Base-by-base conservation (phyloP, 2,329 filamentous ascomycete genomes). In the Knufia fluminis region DNA sequence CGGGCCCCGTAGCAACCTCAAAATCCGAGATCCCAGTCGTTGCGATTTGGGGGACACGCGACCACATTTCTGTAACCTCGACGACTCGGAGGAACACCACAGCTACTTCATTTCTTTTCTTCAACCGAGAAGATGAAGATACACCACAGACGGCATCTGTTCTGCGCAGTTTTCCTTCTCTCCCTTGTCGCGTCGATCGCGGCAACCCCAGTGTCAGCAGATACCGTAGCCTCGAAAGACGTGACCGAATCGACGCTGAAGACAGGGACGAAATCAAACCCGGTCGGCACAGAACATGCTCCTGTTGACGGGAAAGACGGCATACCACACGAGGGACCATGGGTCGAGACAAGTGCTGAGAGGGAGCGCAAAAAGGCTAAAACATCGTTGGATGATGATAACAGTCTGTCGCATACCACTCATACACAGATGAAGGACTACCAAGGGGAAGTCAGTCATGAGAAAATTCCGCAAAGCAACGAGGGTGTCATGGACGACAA, bases 401-500 rank as follows among this genome's bases (percentile, higher is more conserved):
- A 59, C 53, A 8, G 8, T 14, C 10, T 22, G 20, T 8, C 45
- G n/a, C 19, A 38, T 2, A 4, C 22, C 7, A 26, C 33, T 12
- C 40, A 43, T 28, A 6, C n/a, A 16, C 55, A 56, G 32, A 62
- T 55, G 51, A 64, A 55, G 53, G 65, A 62, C 53, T 62, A 63
- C 23, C 65, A 68, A 26, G 64, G 67, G 47, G 43, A 65, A 55
- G 50, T 58, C 56, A 38, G 53, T 57, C n/a, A 57, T 59, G 19
- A 62, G 59, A 22, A 66, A 33, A 72, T 78, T 22, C 74, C 77
- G 2, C 68, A 75, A 53, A 75, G 72, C 31, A 77, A 80, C 52
- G 77, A 94, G 63, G 88, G 90, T 35, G 88, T 96, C 51, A 96
- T 96, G 91, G 86, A 94, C 62, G 90, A 96, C 66, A 86, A 84